A percentile compares a stretch with the other conserved stretches of the same genome.
These are phyloP conservation scores for Trametes elegans DNA, from an alignment of 768 basidiomycete genomes.

Conservation along the genomic window DNA sequence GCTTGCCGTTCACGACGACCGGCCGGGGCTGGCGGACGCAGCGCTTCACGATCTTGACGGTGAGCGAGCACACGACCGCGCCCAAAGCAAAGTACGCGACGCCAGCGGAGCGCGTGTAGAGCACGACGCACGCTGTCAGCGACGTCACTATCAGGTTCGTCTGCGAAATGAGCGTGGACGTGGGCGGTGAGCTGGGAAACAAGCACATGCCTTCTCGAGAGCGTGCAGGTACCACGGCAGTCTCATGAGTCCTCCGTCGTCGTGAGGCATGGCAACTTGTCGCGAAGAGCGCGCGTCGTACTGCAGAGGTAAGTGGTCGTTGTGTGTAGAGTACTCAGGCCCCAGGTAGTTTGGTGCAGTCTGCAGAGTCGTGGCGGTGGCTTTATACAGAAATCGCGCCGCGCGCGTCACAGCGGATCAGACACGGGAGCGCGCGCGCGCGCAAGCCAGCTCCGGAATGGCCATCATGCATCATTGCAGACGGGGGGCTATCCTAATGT, in stretches of 20 bases:
- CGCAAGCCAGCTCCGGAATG: background rate
- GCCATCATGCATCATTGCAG: background rate
- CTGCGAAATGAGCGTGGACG: conserved; percentile 35
- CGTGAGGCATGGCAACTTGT: background rate
- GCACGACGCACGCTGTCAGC: conserved; percentile 46
- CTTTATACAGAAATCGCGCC: too few relatives aligned
- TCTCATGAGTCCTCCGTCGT: background rate
- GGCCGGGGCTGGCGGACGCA: conserved; percentile 68
- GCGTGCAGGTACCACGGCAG: conserved; percentile 14
- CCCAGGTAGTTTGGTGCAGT: too few relatives aligned
- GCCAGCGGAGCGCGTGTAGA: conserved; percentile 63
- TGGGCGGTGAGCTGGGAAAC: background rate
- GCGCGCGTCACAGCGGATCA: too few relatives aligned
- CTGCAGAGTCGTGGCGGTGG: too few relatives aligned
- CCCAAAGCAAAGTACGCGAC: conserved; percentile 59
- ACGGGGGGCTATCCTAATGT: background rate
- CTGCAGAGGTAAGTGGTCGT: background rate
- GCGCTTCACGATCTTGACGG: conserved; percentile 61
- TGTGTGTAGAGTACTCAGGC: background rate
- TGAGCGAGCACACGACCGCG: conserved; percentile 51
- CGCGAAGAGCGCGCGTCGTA: too few relatives aligned
- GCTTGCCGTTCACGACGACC: conserved; percentile 30
- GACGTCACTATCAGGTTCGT: conserved; percentile 55
- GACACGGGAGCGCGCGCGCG: background rate
- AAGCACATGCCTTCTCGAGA: conserved; percentile 14